These are phyloP conservation scores for Ploettnerulaceae sp. DNA, from an alignment of 2,329 filamentous ascomycete species.

Conservation along the genomic window DNA sequence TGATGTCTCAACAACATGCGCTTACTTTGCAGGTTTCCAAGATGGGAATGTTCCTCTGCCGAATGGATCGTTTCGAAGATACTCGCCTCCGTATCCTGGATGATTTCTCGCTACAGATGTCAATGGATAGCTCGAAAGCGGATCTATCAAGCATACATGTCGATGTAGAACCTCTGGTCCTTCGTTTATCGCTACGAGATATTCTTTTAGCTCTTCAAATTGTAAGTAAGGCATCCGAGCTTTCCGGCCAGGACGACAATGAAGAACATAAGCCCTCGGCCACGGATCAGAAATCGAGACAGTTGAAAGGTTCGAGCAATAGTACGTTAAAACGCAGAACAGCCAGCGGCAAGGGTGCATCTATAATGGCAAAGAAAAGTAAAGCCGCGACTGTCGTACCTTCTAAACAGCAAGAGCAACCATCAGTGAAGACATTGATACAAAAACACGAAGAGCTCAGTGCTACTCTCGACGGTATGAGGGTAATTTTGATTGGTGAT, in stretches of 20 bases:
- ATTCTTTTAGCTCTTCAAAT: slow-evolving; percentile 93
- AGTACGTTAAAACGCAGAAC: slow-evolving; percentile 49
- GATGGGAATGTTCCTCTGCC: slow-evolving; percentile 95
- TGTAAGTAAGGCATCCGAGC: slow-evolving; percentile 80
- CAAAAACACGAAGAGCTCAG: slow-evolving; percentile 67
- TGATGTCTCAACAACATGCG: slow-evolving; percentile 90
- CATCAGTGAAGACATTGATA: slow-evolving; percentile 40
- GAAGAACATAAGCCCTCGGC: slow-evolving; percentile 36
- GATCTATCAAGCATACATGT: slow-evolving; percentile 75
- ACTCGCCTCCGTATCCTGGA: slow-evolving; percentile 88
- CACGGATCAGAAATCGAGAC: slow-evolving; percentile 53
- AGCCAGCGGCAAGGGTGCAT: slow-evolving; percentile 51
- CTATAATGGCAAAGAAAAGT: slow-evolving; percentile 45
- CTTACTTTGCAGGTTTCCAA: slow-evolving; percentile 90
- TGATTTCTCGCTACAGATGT: slow-evolving; percentile 88
- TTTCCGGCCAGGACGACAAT: slow-evolving; percentile 61
- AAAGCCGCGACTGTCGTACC: slow-evolving; percentile 35
- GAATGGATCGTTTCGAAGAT: slow-evolving; percentile 96
- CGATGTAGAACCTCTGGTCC: slow-evolving; percentile 83
- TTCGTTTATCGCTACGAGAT: slow-evolving; percentile 87
- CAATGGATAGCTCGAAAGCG: slow-evolving; percentile 65
- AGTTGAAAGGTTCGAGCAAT: slow-evolving; percentile 35
- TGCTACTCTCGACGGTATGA: slow-evolving; percentile 80
- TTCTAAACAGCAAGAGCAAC: slow-evolving; percentile 37
- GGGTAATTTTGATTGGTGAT: slow-evolving; percentile 92